These are phyloP conservation scores for Penicillium sp. DNA, from an alignment of 2,329 filamentous ascomycete species.

Conservation along the genomic window DNA sequence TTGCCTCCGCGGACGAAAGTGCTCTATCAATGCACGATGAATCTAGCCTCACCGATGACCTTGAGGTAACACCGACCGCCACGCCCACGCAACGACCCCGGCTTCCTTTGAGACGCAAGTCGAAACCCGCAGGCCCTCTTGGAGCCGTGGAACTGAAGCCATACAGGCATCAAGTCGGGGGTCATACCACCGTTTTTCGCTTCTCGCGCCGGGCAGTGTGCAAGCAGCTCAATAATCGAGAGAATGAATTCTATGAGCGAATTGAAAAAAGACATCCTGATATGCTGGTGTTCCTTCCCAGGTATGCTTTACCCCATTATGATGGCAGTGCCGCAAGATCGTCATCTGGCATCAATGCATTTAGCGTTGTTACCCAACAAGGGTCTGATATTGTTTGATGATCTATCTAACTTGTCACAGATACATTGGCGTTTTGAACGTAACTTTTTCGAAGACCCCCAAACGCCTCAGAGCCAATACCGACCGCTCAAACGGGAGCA, in stretches of 20 bases:
- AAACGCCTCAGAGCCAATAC: slow-evolving; percentile 54
- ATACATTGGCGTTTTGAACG: slow-evolving; percentile 95
- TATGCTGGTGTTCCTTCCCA: slow-evolving; percentile 84
- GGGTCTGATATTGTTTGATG: neutral
- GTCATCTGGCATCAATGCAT: neutral
- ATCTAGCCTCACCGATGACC: slow-evolving; percentile 55
- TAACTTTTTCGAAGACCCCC: slow-evolving; percentile 83
- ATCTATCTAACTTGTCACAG: slow-evolving; percentile 46
- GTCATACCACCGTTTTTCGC: slow-evolving; percentile 92
- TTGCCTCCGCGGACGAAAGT: slow-evolving; percentile 44
- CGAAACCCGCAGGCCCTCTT: slow-evolving; percentile 53
- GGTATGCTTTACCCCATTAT: slow-evolving; percentile 52
- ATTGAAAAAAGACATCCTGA: slow-evolving; percentile 89
- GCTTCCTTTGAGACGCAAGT: slow-evolving; percentile 28
- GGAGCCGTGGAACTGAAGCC: slow-evolving; percentile 95
- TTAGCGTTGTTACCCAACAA: neutral
- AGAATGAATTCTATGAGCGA: slow-evolving; percentile 98
- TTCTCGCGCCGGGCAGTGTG: slow-evolving; percentile 94
- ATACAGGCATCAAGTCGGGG: slow-evolving; percentile 95
- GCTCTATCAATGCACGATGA: slow-evolving; percentile 48
- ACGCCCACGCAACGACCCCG: slow-evolving; percentile 39
- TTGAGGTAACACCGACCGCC: slow-evolving; percentile 49
- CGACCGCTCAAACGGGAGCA: slow-evolving; percentile 17
- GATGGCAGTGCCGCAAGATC: neutral
- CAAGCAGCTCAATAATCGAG: slow-evolving; percentile 95